Percentiles rank a stretch among this genome's conserved stretches.
These are phyloP conservation scores for Pseudopithomyces chartarum DNA, from an alignment of 2,329 filamentous ascomycete genomes.

Conservation along the genomic window DNA sequence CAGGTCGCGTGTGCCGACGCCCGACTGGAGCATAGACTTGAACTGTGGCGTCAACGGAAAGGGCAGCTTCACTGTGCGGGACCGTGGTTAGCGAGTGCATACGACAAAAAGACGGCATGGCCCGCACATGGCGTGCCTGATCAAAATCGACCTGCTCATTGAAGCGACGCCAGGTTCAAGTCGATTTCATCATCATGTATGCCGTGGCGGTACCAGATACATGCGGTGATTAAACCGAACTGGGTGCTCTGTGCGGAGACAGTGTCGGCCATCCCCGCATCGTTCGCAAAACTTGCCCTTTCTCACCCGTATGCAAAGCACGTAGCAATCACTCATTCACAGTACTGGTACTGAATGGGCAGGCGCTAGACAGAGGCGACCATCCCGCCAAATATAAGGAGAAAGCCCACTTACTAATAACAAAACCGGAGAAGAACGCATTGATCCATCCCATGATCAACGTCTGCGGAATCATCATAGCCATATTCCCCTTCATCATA, in stretches of 20 bases:
- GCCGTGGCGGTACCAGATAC: not conserved
- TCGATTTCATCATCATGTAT: not conserved
- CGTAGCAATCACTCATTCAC: no score
- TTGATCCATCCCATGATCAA: slow-evolving; percentile 99
- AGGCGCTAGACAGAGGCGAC: no score
- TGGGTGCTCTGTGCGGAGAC: not conserved
- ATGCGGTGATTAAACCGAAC: not conserved
- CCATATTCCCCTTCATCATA: slow-evolving; percentile 99
- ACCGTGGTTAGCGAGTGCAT: slow-evolving; percentile 20
- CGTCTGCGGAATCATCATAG: slow-evolving; percentile 99
- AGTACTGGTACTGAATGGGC: no score
- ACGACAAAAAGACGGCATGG: not conserved
- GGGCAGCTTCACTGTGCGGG: slow-evolving; percentile 79
- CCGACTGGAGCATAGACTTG: slow-evolving; percentile 98
- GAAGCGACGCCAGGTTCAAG: not conserved
- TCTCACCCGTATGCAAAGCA: no score
- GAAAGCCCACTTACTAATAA: slow-evolving; percentile 73
- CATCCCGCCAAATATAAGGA: not conserved
- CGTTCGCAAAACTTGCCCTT: no score
- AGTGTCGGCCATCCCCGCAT: no score
- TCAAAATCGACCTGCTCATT: not conserved
- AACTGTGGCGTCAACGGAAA: slow-evolving; percentile 98
- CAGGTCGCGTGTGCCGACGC: slow-evolving; percentile 92
- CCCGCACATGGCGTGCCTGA: not conserved
- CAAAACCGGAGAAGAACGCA: slow-evolving; percentile 97